These are phyloP conservation scores for Lignosus rhinocerotis DNA, from an alignment of 1,284 basidiomycete species.

Conservation along the genomic window DNA sequence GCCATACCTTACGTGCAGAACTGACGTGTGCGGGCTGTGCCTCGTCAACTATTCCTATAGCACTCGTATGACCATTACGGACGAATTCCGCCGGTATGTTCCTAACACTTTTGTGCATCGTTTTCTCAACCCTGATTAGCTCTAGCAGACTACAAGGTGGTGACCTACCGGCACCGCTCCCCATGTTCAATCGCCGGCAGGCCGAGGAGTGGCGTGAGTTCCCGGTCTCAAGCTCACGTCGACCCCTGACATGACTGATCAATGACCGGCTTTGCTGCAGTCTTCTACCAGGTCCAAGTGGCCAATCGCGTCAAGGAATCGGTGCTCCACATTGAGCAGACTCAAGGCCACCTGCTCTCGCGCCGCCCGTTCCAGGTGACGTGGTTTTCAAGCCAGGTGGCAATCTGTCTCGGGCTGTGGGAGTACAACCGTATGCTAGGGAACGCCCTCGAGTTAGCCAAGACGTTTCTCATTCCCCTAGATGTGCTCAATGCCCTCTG, in stretches of 20 bases:
- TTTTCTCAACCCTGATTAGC: conserved; percentile 22
- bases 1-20: conserved; percentile 6
- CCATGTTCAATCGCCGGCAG: conserved; percentile 64
- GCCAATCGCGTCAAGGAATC: conserved; percentile 53
- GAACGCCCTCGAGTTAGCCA: conserved; percentile 66
- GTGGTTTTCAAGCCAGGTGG: conserved; percentile 52
- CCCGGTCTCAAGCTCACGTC: not conserved
- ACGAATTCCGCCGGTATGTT: conserved; percentile 64
- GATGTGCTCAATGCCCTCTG: conserved; percentile 70
- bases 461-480: conserved; percentile 59
- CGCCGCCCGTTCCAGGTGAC: conserved; percentile 67
- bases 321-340: conserved; percentile 47
- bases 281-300: conserved; percentile 63
- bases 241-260: not conserved
- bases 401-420: conserved; percentile 67
- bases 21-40: conserved; percentile 11
- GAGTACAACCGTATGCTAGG: conserved; percentile 56
- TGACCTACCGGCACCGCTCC: conserved; percentile 31
- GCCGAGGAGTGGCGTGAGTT: conserved; percentile 75
- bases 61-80: conserved; percentile 66
- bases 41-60: conserved; percentile 37
- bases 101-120: conserved; percentile 15
- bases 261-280: conserved; percentile 33
- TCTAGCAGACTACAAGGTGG: conserved; percentile 37
- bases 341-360: conserved; percentile 53